Percentiles rank a stretch among this genome's conserved stretches.
phyloP scores from a whole-genome alignment of 768 basidiomycete species.

The Ephemerocybe angulata region DNA sequence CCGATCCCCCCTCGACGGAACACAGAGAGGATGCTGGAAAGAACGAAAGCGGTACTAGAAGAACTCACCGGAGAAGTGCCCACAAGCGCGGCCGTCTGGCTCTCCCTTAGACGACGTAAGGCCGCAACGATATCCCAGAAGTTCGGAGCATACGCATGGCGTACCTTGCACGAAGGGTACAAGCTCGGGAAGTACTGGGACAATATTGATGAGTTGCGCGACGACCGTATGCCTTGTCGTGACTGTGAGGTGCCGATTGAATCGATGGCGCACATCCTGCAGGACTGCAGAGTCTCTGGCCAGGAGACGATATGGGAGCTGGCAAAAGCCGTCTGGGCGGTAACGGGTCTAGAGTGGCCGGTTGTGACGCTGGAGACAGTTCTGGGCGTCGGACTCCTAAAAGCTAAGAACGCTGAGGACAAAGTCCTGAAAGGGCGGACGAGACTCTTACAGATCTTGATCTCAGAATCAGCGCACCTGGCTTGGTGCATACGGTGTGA shows the following conservation, averaged over 20 bases:
- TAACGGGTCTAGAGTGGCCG: too few species aligned
- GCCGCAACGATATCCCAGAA: neutral
- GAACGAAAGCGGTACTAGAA: neutral
- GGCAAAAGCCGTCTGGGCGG: too few species aligned
- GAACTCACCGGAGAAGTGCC: neutral
- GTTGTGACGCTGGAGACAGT: too few species aligned
- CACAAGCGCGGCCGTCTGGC: neutral
- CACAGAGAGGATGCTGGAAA: neutral
- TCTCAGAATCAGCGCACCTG: constrained; percentile 24
- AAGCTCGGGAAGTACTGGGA: constrained; percentile 23
- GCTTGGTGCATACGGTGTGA: constrained; percentile 27
- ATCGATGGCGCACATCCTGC: too few species aligned
- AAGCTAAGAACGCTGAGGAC: too few species aligned
- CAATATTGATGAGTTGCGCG: too few species aligned
- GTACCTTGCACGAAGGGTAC: constrained; percentile 18
- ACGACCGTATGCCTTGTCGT: too few species aligned
- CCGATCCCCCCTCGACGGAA: neutral
- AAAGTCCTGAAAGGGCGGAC: constrained; percentile 7
- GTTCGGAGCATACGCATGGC: constrained; percentile 18
- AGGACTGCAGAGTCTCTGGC: too few species aligned
- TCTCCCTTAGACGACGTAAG: neutral
- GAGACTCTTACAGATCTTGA: constrained; percentile 18
- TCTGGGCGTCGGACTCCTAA: too few species aligned
- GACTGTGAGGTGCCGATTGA: too few species aligned
- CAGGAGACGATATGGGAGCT: too few species aligned